A percentile compares a stretch with the other conserved stretches of the same genome.
phyloP scores from a whole-genome alignment of 345 rosid species.

The Gossypium bickii region DNA sequence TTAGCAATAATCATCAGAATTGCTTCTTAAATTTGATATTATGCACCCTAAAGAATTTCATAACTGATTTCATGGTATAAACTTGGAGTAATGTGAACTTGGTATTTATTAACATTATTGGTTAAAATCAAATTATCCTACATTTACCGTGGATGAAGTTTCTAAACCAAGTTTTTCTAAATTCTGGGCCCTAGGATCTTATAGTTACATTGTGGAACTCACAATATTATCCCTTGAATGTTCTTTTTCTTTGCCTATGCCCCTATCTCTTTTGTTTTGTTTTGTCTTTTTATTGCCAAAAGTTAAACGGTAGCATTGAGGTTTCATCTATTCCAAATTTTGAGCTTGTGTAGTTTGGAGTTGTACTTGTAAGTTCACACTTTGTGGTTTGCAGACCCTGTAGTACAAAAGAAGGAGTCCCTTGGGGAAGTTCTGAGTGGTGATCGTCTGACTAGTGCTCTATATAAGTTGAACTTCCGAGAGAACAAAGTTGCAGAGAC shows the following conservation, averaged over 20 bases:
- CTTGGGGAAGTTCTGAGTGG: slow-evolving; percentile 88
- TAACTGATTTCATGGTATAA: background rate
- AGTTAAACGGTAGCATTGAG: background rate
- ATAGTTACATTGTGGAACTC: background rate
- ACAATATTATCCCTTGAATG: background rate
- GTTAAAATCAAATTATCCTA: background rate
- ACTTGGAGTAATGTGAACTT: background rate
- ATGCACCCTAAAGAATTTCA: background rate
- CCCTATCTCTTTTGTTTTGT: background rate
- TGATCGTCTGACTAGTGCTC: slow-evolving; percentile 53
- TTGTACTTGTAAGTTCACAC: slow-evolving; percentile 3
- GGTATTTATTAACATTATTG: background rate
- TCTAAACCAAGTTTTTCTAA: background rate
- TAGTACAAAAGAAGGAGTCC: slow-evolving; percentile 47
- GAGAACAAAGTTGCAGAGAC: slow-evolving; percentile 36
- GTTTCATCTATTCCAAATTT: slow-evolving; percentile 4
- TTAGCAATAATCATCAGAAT: slow-evolving; percentile 30
- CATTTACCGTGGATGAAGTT: background rate
- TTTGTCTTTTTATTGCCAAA: background rate
- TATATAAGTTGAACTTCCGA: slow-evolving; percentile 49
- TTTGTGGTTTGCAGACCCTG: slow-evolving; percentile 42
- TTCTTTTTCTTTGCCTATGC: background rate
- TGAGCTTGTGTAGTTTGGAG: slow-evolving; percentile 7
- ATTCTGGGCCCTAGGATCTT: background rate
- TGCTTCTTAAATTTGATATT: background rate